phyloP scores from a whole-genome alignment of 768 basidiomycete species.

The Podaxis sp. region DNA sequence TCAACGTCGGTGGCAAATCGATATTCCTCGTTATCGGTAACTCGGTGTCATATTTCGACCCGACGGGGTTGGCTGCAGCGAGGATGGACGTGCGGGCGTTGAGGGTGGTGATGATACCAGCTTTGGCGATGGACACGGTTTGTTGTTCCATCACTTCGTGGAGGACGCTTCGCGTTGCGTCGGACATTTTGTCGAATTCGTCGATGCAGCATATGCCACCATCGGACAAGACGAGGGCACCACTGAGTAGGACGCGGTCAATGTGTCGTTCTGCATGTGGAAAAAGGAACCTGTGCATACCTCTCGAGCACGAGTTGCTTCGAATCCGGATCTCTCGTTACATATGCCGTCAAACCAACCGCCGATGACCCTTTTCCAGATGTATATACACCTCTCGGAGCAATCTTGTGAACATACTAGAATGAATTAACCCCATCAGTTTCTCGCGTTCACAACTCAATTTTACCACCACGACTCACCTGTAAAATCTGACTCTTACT shows the following conservation, averaged over 20 bases:
- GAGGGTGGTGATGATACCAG: slow-evolving; percentile 96
- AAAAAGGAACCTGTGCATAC: slow-evolving; percentile 35
- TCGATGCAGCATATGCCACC: slow-evolving; percentile 99
- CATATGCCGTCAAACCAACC: slow-evolving; percentile 97
- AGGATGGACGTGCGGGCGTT: slow-evolving; percentile 98
- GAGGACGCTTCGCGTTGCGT: slow-evolving; percentile 93
- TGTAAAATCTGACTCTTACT: slow-evolving; percentile 95
- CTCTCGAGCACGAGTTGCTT: slow-evolving; percentile 98
- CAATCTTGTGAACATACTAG: slow-evolving; percentile 98
- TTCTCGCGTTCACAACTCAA: not conserved
- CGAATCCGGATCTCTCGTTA: slow-evolving; percentile 96
- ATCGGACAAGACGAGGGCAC: slow-evolving; percentile 91
- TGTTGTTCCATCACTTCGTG: slow-evolving; percentile 99
- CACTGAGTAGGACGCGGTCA: slow-evolving; percentile 43
- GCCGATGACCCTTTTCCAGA: slow-evolving; percentile 98
- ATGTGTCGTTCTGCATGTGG: too few relatives aligned
- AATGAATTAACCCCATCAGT: not conserved
- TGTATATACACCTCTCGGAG: slow-evolving; percentile 95
- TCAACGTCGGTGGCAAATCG: slow-evolving; percentile 94
- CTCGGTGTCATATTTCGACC: slow-evolving; percentile 91
- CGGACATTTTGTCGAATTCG: slow-evolving; percentile 99
- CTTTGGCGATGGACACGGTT: slow-evolving; percentile 98
- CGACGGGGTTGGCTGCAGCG: slow-evolving; percentile 96
- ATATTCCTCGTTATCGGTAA: slow-evolving; percentile 94
- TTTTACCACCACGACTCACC: slow-evolving; percentile 39